A percentile compares a stretch with the other conserved stretches of the same genome.
Evolutionary conservation across 139 green algal genomes (phyloP).

Genomic region (Zygnema cylindricum): DNA sequence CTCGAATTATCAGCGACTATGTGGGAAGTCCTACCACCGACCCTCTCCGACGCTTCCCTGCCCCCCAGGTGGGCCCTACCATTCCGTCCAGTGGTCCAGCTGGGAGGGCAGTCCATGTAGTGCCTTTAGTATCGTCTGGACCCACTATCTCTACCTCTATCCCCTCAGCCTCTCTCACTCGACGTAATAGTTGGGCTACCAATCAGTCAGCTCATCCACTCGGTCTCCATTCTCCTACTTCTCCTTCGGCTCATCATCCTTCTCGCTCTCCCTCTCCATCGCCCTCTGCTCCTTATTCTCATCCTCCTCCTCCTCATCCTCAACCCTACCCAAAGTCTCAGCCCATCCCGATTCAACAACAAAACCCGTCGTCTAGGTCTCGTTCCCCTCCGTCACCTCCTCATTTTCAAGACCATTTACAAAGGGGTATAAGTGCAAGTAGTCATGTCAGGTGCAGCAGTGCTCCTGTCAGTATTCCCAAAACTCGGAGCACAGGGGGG

Average conservation of each 20-base stretch:
- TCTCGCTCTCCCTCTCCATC: background rate
- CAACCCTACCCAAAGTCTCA: background rate
- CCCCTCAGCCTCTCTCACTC: background rate
- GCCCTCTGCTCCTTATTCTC: background rate
- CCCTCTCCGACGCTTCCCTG: constrained; percentile 22
- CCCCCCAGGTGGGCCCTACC: background rate
- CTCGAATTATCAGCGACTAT: constrained; percentile 55
- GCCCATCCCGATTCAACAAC: background rate
- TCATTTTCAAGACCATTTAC: constrained; percentile 1
- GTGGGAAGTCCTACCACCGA: constrained; percentile 53
- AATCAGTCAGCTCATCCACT: background rate
- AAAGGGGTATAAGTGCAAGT: background rate
- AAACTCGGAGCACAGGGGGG: background rate
- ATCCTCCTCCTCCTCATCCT: background rate
- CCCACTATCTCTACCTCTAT: background rate
- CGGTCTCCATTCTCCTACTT: constrained; percentile 6
- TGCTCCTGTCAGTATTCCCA: constrained; percentile 24
- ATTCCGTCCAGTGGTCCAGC: background rate
- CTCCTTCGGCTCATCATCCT: constrained; percentile 27
- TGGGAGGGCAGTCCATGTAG: background rate
- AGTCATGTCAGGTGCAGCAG: background rate
- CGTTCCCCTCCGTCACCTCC: constrained; percentile 11
- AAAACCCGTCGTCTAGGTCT: background rate
- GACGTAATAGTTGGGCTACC: background rate
- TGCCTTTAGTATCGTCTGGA: background rate